Base-by-base conservation (phyloP, 331 rosid genomes). In the Erythrophleum ivorense region DNA sequence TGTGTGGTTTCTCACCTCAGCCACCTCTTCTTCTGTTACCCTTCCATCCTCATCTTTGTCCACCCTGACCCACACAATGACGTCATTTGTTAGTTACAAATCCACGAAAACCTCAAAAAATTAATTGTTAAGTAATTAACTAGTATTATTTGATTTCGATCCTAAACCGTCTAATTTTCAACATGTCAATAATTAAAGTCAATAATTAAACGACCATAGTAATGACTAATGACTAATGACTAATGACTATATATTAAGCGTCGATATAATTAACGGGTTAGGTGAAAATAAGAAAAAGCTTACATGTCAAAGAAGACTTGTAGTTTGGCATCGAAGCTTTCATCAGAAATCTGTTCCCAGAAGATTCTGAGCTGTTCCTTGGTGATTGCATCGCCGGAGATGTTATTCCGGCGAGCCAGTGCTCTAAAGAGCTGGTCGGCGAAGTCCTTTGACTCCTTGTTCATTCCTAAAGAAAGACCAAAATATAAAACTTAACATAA, bases 281-380 rank as follows among this genome's bases (percentile, higher is more conserved):
- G 40, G n/a, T 18, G 7, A 14, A 10, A 60, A 82, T 14, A 55
- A 6, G 34, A 24, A 19, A 65, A 74, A 11, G 63, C 52, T 31
- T 88, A 92, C 98, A 94, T 94, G 96, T 94, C 98, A 73, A 94
- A 94, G 90, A 92, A 94, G 29, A 91, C 89, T 55, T 87, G 94
- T 70, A 94, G 97, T 79, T 96, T 91, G 81, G 94, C 83, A 80
- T 94, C 98, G 24, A 94, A 94, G 85, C 97, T 89, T 16, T 86
- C 91, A 76, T 94, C 94, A 36, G 94, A 88, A 74, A 94, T 87
- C 83, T 91, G 96, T 16, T 91, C 96, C 97, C 98, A 94, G 41
- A 94, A 94, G 15, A 91, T 93, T 66, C 76, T 82, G 48, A 94
- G 88, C 60, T 94, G 92, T 33, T 77, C 71, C 83, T 94, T 92